These are phyloP conservation scores for Phytophthora niederhauseri DNA, from an alignment of 352 stramenopile species.

Conservation along the genomic window DNA sequence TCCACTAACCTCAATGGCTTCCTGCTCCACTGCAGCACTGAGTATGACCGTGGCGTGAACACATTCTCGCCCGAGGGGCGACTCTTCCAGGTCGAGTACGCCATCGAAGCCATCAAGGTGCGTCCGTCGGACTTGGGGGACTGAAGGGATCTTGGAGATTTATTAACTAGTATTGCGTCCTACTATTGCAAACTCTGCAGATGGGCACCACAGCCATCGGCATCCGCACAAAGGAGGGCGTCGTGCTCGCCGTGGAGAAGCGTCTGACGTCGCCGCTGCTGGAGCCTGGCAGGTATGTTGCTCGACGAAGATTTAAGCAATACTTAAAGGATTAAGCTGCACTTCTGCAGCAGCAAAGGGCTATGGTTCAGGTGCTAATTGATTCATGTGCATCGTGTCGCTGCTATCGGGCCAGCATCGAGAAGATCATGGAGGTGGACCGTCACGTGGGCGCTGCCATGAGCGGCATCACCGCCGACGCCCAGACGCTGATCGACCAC, in stretches of 20 bases:
- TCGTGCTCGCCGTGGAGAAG: constrained; percentile 99
- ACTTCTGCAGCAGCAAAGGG: background rate
- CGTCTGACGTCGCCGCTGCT: constrained; percentile 96
- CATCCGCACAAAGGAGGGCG: constrained; percentile 97
- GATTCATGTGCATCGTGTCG: background rate
- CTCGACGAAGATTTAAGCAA: background rate
- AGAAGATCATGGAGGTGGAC: constrained; percentile 99
- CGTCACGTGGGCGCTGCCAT: constrained; percentile 98
- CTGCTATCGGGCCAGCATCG: constrained; percentile 83
- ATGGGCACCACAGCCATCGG: constrained; percentile 98
- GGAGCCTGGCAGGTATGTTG: constrained; percentile 86
- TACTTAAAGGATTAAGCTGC: background rate
- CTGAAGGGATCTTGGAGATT: background rate
- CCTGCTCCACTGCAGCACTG: constrained; percentile 68
- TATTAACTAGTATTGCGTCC: background rate
- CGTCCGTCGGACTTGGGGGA: background rate
- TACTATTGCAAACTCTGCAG: constrained; percentile 35
- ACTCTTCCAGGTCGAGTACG: constrained; percentile 99
- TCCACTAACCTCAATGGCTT: background rate
- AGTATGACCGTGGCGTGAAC: constrained; percentile 99
- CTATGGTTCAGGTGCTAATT: constrained; percentile 1
- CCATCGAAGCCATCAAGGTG: constrained; percentile 98
- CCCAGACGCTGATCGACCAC: constrained; percentile 99
- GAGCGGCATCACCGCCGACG: constrained; percentile 98
- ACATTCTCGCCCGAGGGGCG: constrained; percentile 99